These are phyloP conservation scores for Phytopythium montanum DNA, from an alignment of 352 stramenopile species.

Conservation along the genomic window DNA sequence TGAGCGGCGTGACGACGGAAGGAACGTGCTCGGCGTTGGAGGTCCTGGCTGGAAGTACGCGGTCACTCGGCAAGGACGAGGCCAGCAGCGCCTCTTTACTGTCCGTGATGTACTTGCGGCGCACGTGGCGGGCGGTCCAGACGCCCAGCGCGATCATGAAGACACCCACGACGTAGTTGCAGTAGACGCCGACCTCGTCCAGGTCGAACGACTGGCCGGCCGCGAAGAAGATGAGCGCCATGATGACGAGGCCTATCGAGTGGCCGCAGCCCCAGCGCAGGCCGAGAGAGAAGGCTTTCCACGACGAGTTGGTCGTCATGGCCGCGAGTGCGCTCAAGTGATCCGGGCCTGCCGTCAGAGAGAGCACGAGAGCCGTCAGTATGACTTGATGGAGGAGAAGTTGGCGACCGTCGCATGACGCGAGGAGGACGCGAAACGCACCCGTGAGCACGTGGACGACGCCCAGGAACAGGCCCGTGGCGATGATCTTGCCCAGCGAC, in stretches of 20 bases:
- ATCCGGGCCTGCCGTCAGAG: constrained; percentile 73
- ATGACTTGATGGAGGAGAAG: no score
- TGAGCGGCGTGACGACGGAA: constrained; percentile 3
- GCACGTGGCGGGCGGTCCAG: constrained; percentile 44
- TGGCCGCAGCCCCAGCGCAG: constrained; percentile 91
- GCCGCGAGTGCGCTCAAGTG: constrained; percentile 89
- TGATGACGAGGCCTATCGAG: constrained; percentile 85
- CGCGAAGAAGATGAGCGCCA: constrained; percentile 81
- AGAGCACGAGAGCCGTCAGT: no score
- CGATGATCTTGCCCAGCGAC: constrained; percentile 41
- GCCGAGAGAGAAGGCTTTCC: constrained; percentile 75
- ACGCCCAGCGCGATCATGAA: constrained; percentile 79
- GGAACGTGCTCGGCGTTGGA: neutral
- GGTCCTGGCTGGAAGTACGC: no score
- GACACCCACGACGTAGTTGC: constrained; percentile 69
- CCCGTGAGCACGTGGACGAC: constrained; percentile 51
- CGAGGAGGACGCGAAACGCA: neutral
- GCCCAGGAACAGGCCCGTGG: constrained; percentile 36
- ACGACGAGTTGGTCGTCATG: constrained; percentile 72
- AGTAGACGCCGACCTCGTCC: constrained; percentile 49
- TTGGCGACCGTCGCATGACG: no score
- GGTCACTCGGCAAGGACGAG: no score
- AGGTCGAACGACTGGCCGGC: constrained; percentile 43
- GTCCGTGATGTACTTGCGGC: constrained; percentile 42
- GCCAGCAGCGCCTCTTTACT: constrained; percentile 33